Evolutionary conservation across 2,329 filamentous ascomycete species (phyloP).

Genomic region (Drechslerella coelobrocha): DNA sequence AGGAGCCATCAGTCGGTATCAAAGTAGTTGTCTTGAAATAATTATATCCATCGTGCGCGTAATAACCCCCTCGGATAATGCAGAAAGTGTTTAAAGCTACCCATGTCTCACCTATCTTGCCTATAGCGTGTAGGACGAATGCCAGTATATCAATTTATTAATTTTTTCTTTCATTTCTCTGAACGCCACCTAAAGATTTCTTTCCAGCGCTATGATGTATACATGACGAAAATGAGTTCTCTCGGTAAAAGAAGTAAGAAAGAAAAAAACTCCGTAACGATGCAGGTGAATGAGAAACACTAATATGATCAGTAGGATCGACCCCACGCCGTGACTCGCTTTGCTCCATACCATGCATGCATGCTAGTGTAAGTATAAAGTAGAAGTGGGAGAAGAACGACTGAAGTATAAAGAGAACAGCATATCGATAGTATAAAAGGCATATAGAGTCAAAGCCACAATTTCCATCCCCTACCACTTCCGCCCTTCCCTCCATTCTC

Average conservation of each 20-base stretch:
- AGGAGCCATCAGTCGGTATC: no score
- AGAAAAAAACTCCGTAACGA: conserved; percentile 38
- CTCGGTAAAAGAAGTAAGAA: neutral
- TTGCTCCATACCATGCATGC: neutral
- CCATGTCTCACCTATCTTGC: no score
- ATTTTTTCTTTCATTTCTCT: no score
- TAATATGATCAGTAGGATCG: conserved; percentile 9
- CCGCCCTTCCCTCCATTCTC: conserved; percentile 11
- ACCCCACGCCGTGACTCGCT: conserved; percentile 11
- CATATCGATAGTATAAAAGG: no score
- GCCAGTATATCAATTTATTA: no score
- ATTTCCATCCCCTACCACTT: neutral
- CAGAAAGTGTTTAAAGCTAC: no score
- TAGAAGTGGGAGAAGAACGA: neutral
- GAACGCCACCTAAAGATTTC: conserved; percentile 33
- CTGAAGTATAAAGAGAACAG: neutral
- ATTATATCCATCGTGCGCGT: no score
- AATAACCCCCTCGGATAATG: no score
- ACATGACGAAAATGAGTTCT: conserved; percentile 26
- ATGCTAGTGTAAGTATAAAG: neutral
- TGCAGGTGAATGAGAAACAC: conserved; percentile 20
- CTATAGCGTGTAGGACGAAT: no score
- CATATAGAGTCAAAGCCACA: neutral
- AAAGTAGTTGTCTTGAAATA: no score
- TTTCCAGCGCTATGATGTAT: conserved; percentile 44